Base-by-base conservation (phyloP, 2,329 filamentous ascomycete species). In the Coniochaeta hoffmannii region DNA sequence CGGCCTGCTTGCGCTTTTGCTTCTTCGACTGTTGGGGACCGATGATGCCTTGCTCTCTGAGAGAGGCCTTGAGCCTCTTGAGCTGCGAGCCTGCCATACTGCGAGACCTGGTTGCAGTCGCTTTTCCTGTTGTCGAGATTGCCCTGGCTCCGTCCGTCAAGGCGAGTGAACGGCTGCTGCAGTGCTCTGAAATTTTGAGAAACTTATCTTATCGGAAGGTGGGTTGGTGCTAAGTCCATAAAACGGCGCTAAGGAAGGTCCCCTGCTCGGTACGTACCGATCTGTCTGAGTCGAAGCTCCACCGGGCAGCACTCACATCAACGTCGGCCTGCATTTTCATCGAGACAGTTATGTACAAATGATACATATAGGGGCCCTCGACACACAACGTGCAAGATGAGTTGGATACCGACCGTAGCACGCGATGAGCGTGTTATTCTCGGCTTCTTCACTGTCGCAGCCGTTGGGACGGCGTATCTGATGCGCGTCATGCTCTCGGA, bases 11-110 rank as follows among this genome's bases (percentile, higher is more conserved):
- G 65, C 89, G 89, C 70, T 89, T 91, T 69, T 96, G 89, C 73
- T 97, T 97, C 68, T 97, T 97, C 9, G 92, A 97, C 66, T 96
- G 87, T 65, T 96, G 92, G 6, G 91, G 91, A 1, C 92, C 90
- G 41, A 92, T 86, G 53, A 99, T 86, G 55, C 94, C 94, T 67
- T 93, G 89, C 56, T 97, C 91, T 59, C 86, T 83, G 50, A 99
- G 80, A 10, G 92, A 96, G 62, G 89, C 82, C 75, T 97, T 99
- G 46, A 99, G 82, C 72, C 92, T 88, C 75, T 97, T 99, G 57
- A 99, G 81, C 76, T 99, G 95, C 12, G 95, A 99, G 60, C 92
- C 90, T 63, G 93, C 86, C 94, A 99, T 99, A 55, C 65, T 74
- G 66, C 24, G 30, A 38, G 44, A 17, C 11, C 41, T 30, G 24